Conservation (phyloP, 305 asterid genomes). For the Solanum hybrid region DNA sequence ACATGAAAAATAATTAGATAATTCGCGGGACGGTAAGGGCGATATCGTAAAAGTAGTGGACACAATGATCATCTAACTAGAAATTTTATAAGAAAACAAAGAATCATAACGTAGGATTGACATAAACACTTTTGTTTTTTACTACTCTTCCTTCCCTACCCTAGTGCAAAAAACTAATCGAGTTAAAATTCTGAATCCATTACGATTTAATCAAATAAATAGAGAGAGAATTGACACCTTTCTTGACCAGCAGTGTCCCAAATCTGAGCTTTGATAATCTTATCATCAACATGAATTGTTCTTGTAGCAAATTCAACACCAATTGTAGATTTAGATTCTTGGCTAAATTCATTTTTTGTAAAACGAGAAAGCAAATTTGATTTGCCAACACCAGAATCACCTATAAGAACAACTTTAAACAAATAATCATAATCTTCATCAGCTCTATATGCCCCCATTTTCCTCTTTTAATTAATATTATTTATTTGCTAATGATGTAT, state of each 20-base stretch:
- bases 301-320: conserved; percentile 90
- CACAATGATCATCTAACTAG: background rate
- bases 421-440: conserved; percentile 89
- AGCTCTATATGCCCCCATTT: conserved; percentile 43
- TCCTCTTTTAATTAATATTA: background rate
- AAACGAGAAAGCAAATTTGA: conserved; percentile 72
- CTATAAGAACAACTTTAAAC: conserved; percentile 75
- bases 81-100: background rate
- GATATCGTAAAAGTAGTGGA: background rate
- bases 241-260: conserved; percentile 97
- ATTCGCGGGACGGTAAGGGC: background rate
- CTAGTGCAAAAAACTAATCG: background rate
- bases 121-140: background rate
- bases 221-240: conserved; percentile 22
- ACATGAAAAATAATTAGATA: background rate
- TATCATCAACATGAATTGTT: conserved; percentile 74
- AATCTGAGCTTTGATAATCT: conserved; percentile 82
- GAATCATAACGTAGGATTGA: background rate
- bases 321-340: conserved; percentile 71
- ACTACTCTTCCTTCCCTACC: background rate
- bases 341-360: conserved; percentile 79
- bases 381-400: conserved; percentile 89
- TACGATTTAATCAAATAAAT: background rate
- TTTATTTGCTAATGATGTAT: background rate
- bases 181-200: background rate